Evolutionary conservation across 2,329 filamentous ascomycete genomes (phyloP).

Genomic region (Fusarium siculi): DNA sequence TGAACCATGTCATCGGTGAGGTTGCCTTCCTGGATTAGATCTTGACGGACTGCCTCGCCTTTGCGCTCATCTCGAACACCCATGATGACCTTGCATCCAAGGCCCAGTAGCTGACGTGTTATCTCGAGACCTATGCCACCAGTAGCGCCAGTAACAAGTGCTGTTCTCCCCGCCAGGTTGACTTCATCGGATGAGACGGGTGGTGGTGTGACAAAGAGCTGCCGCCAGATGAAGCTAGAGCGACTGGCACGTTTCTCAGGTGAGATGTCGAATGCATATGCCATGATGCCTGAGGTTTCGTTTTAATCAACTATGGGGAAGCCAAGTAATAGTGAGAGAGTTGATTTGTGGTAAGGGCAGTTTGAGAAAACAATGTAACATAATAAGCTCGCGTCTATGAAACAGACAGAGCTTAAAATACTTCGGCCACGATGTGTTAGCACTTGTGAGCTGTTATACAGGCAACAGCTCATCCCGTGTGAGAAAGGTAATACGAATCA

Average conservation of each 20-base stretch:
- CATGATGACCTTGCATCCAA: neutral
- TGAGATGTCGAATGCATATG: neutral
- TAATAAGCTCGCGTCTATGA: neutral
- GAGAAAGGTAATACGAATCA: neutral
- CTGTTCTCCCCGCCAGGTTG: neutral
- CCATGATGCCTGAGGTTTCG: neutral
- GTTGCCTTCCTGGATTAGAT: accelerated
- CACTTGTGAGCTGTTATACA: neutral
- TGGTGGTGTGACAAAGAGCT: neutral
- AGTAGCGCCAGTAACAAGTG: neutral
- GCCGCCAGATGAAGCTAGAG: neutral
- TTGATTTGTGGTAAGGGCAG: neutral
- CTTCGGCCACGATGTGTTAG: neutral
- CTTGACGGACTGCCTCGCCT: neutral
- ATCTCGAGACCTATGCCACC: neutral
- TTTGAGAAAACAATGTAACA: neutral
- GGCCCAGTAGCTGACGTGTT: neutral
- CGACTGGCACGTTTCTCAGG: neutral
- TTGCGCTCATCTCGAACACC: neutral
- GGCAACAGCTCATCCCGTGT: accelerated
- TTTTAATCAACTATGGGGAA: neutral
- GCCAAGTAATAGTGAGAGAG: too few relatives aligned
- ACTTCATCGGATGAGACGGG: neutral
- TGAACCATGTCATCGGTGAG: accelerated
- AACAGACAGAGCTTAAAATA: neutral